Evolutionary conservation across 345 rosid species (phyloP), one percentile per base, ranked within the genome.

Genomic region (Sonneratia caseolaris): DNA sequence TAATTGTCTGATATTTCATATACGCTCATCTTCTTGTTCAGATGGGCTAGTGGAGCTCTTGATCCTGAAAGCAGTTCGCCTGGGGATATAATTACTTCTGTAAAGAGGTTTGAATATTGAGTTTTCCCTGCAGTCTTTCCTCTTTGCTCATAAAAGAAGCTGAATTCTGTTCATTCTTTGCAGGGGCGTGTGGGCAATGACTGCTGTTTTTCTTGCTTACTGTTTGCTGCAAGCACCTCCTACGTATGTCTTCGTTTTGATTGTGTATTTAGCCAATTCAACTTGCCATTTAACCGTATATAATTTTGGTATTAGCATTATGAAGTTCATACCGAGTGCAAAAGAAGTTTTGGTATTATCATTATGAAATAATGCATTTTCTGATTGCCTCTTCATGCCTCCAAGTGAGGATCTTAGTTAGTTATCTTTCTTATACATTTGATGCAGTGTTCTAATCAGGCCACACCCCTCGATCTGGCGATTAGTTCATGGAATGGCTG

Each of bases 401-500:
- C 9, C 11, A 3, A 47, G 2, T 47, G 51, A 47, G 49, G 38
- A 37, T 40, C 8, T 35, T 37, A 15, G 19, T 7, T 43, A 21
- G n/a, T 35, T 47, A 18, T 67, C 51, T 37, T 27, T 32, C 24
- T 13, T 49, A 71, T 82, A 42, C 35, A 55, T 70, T 70, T 64
- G n/a, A 78, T 77, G 49, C 84, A 95, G 99, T 76, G 84, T 95
- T 66, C 86, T 95, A 35, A 95, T 95, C 40, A 88, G 99, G 79
- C 99, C 99, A 37, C 99, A 95, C 82, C 99, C 99, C 68, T 96
- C 98, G 76, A 82, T 92, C 72, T 96, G 98, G 98, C 96, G 98
- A 38, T 82, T 96, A 81, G 98, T 90, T 83, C 99, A 96, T 80
- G 99, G 99, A 77, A 79, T 96, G 96, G 99, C 99, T 45, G 90